Conservation (phyloP, 1,284 basidiomycete genomes). For the Ustilago bromivora region DNA sequence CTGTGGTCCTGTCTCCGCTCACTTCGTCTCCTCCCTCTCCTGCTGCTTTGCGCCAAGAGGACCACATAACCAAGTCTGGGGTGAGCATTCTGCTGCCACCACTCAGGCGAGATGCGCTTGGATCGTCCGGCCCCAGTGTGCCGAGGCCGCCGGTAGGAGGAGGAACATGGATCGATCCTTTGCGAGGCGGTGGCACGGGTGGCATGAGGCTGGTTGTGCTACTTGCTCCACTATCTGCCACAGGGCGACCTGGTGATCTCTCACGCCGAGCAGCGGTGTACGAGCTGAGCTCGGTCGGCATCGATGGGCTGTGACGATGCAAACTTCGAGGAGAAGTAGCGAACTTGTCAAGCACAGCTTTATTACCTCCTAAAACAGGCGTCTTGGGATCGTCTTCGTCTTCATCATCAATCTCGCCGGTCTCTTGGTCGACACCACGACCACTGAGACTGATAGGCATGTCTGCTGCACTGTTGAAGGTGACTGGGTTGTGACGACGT, state of each 20-base stretch:
- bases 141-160: not conserved
- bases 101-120: not conserved
- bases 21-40: constrained; percentile 8
- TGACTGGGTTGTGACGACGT: constrained; percentile 24
- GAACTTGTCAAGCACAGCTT: constrained; percentile 15
- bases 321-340: constrained; percentile 26
- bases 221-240: constrained; percentile 15
- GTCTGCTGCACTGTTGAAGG: constrained; percentile 10
- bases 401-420: constrained; percentile 13
- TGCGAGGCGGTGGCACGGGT: constrained; percentile 41
- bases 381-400: constrained; percentile 46
- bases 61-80: constrained; percentile 27
- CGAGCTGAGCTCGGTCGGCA: constrained; percentile 39
- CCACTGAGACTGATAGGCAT: not conserved
- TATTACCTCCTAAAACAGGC: constrained; percentile 24
- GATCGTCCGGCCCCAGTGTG: constrained; percentile 3
- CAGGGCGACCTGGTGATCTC: not conserved
- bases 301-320: constrained; percentile 43
- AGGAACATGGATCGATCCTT: constrained; percentile 35
- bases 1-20: constrained; percentile 7
- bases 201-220: constrained; percentile 18
- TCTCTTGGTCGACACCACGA: not conserved
- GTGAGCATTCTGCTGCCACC: constrained; percentile 23
- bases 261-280: constrained; percentile 22
- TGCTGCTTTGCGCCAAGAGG: constrained; percentile 14